Evolutionary conservation across 2,329 filamentous ascomycete genomes (phyloP), one percentile per base, ranked within the genome.

Genomic region (Cadophora luteo-olivacea): DNA sequence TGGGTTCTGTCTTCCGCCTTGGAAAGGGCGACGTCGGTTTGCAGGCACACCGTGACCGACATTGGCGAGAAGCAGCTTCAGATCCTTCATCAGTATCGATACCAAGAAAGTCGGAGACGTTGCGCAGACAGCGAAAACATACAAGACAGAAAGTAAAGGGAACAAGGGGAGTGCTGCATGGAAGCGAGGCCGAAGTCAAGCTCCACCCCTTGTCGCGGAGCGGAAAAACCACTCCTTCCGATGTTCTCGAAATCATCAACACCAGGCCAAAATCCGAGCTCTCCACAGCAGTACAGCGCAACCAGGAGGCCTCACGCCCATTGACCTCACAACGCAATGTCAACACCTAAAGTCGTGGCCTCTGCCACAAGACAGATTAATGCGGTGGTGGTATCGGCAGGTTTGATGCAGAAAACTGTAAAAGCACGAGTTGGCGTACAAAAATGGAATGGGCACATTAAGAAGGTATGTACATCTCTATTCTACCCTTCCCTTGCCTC

Each of bases 341-440:
- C 64, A 29, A 41, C 63, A 61, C 29, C 54, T 32, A 66, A 66
- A 45, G 22, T 69, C 1, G 64, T 51, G 7, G 64, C 64, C 7
- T 64, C 67, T 3, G 64, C 67, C 12, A 64, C 67, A 16, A 64
- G 67, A 38, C 67, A 69, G 61, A 69, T 69, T 22, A 69, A 66
- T 60, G 77, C 76, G 70, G 87, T 95, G 51, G 92, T 95, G 29
- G 87, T 94, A 61, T 93, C 91, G 52, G 89, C 92, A 7, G 92
- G 92, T 24, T 85, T 90, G 68, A 94, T 94, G 90, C 81, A 88
- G 68, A 92, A 90, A 80, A 94, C 92, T 2, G 91, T 94, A 67
- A 94, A 92, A 80, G 92, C 94, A 70, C 87, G 89, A 72, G 85
- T 94, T 16, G 89, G 91, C 63, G 86, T 85, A 16, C 87, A 89